Evolutionary conservation across 106 monocot species (phyloP).

Genomic region (Posidonia australis): DNA sequence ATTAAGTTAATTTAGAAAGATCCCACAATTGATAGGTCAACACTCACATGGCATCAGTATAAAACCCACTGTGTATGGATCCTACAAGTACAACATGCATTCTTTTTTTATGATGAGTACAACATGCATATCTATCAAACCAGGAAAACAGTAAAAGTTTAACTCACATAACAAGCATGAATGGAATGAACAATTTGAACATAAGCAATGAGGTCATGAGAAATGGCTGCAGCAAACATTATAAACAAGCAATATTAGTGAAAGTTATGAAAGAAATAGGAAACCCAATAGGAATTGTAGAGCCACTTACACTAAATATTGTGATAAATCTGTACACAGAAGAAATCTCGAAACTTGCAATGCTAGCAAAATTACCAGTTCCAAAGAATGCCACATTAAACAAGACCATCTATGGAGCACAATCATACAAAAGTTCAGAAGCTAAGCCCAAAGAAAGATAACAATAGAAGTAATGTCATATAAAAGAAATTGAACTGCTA

Average conservation of each 20-base stretch:
- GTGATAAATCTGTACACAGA: slow-evolving; percentile 93
- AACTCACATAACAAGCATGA: slow-evolving; percentile 95
- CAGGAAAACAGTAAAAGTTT: no score
- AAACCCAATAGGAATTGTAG: background rate
- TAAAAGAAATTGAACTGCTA: no score
- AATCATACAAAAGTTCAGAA: background rate
- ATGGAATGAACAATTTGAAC: slow-evolving; percentile 94
- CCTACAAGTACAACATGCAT: no score
- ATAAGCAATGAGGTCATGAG: slow-evolving; percentile 83
- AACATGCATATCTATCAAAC: no score
- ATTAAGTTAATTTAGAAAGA: no score
- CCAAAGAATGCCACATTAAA: slow-evolving; percentile 98
- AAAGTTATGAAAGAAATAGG: background rate
- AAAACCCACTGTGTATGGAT: no score
- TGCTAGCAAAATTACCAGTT: slow-evolving; percentile 96
- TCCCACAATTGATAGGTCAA: no score
- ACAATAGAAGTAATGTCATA: no score
- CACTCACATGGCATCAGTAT: no score
- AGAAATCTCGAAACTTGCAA: slow-evolving; percentile 97
- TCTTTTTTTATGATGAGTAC: no score
- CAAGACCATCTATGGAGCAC: slow-evolving; percentile 65
- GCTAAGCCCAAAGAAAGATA: no score
- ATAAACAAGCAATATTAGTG: background rate
- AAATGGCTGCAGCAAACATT: slow-evolving; percentile 65
- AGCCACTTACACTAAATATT: slow-evolving; percentile 73